A percentile compares a stretch with the other conserved stretches of the same genome.
Conservation (phyloP, 177 flowering plant genomes). For the Vitis hybrid region DNA sequence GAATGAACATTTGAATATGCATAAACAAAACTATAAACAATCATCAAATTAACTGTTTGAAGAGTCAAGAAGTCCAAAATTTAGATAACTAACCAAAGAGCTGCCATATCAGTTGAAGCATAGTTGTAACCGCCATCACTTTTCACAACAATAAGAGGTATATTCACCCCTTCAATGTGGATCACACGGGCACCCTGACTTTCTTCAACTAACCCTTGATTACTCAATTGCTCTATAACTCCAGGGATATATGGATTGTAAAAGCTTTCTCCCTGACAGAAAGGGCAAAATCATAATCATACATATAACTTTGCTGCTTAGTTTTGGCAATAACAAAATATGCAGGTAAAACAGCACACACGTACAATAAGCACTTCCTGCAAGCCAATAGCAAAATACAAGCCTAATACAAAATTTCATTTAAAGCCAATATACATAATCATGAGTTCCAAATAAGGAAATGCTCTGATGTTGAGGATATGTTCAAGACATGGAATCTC, state of each 20-base stretch:
- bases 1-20: neutral
- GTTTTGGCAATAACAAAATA: neutral
- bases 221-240: slow-evolving; percentile 49
- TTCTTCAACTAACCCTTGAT: slow-evolving; percentile 74
- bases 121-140: slow-evolving; percentile 97
- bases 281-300: neutral
- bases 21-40: neutral
- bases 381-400: too few species aligned
- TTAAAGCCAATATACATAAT: too few species aligned
- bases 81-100: slow-evolving; percentile 74
- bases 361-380: too few species aligned
- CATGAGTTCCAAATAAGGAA: too few species aligned
- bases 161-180: slow-evolving; percentile 67
- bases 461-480: too few species aligned
- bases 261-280: slow-evolving; percentile 91
- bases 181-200: slow-evolving; percentile 95
- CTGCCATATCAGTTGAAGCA: slow-evolving; percentile 97
- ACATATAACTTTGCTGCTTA: neutral
- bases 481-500: too few species aligned
- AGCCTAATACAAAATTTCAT: too few species aligned
- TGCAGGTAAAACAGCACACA: too few species aligned
- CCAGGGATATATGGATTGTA: slow-evolving; percentile 82
- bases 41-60: neutral
- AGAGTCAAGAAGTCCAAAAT: neutral
- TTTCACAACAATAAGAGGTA: slow-evolving; percentile 93